Evolutionary conservation across 2,329 filamentous ascomycete genomes (phyloP).

Genomic region (Neonectria neomacrospora): DNA sequence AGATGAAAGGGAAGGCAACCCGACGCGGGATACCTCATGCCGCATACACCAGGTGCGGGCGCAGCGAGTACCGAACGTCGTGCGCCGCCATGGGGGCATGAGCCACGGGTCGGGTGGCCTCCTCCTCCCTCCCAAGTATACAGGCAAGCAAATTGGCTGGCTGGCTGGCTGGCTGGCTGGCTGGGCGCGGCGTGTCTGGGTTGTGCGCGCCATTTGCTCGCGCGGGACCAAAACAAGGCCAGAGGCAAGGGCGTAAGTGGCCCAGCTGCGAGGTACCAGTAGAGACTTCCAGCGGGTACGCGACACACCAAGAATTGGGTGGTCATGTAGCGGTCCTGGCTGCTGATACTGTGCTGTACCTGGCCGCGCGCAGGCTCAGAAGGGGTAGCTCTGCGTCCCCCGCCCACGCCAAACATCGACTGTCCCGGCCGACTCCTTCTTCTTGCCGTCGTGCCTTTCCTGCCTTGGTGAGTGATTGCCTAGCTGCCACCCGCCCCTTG

Average conservation of each 20-base stretch:
- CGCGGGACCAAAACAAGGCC: constrained; percentile 43
- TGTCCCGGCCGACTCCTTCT: constrained; percentile 46
- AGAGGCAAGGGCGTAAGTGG: constrained; percentile 42
- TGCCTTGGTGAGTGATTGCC: constrained; percentile 7
- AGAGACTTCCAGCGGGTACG: constrained; percentile 52
- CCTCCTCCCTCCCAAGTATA: constrained; percentile 22
- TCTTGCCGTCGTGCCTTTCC: constrained; percentile 35
- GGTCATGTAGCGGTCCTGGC: constrained; percentile 47
- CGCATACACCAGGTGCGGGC: constrained; percentile 42
- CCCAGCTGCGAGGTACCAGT: constrained; percentile 45
- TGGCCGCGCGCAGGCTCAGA: constrained; percentile 38
- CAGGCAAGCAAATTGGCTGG: constrained; percentile 40
- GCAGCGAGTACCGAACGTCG: constrained; percentile 42
- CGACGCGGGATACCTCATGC: constrained; percentile 37
- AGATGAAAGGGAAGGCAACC: constrained; percentile 22
- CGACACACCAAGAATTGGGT: constrained; percentile 50
- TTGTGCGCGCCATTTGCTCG: constrained; percentile 42
- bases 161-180: constrained; percentile 36
- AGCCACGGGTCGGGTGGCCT: constrained; percentile 24
- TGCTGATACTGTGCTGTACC: constrained; percentile 54
- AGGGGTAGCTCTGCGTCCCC: constrained; percentile 48
- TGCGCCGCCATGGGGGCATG: constrained; percentile 19
- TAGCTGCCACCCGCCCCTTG: neutral
- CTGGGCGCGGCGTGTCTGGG: constrained; percentile 42
- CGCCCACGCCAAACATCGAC: constrained; percentile 38